Base-by-base conservation (phyloP, 192 early-diverging fungal species). In the Oehlia diaphana region DNA sequence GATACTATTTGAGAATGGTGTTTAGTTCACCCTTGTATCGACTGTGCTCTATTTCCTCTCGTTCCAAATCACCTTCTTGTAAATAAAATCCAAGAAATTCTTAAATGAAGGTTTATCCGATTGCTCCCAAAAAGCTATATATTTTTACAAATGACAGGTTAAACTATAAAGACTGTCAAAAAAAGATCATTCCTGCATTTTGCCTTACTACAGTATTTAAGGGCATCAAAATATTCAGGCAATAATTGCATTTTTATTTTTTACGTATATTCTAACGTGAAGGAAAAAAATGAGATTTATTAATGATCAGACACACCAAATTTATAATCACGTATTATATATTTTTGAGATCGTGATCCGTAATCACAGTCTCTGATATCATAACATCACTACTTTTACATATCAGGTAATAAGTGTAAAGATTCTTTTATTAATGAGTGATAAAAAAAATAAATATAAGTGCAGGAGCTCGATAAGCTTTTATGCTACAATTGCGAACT, bases 61-160 rank as follows among this genome's bases (percentile, higher is more conserved):
- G 28, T 63, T 72, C 35, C 49, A 79, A 79, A 68, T 72, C 10
- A 37, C 68, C 68, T 28, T 35, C 74, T 2, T 33, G 37, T 71
- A 79, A 50, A 26, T 67, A 23, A 74, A 79, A 44, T 50, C 77
- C 31, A 79, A 71, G 47, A 79, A 79, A 23, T 74, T 71, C 69
- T 58, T 70, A 31, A 77, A 64, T 16, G 76, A 72, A 31, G 76
- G 76, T 31, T 77, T 69, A 9, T 44, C 61, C 21, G 75, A 44
- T n/a, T 26, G 14, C 37, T 71, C 14, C 76, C 76, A 77, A 67
- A 77, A 77, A 26, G 7, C 64, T 77, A 66, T 12, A 33, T 12
- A 33, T 66, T 35, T 33, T 33, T 16, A 66, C n/a, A 26, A 3
- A 13, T 66, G 23, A 66, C 12, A 33, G 3, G 28, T 14, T 66